Evolutionary conservation across 768 basidiomycete species (phyloP), one percentile per base, ranked within the genome.

Genomic region (Gautieria morchelliformis): DNA sequence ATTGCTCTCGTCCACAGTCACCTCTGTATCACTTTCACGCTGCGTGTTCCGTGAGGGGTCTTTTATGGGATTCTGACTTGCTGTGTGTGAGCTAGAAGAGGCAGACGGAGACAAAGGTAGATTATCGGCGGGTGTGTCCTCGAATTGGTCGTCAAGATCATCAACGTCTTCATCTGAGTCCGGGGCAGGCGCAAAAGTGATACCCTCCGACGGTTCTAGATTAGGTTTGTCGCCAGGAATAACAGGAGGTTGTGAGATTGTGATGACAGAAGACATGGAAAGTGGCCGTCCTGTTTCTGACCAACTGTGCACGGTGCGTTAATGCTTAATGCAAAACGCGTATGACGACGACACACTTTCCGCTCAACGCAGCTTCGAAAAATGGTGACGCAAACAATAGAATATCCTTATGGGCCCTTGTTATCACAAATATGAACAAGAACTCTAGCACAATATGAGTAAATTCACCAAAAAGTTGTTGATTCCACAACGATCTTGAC

Each of bases 301-400:
- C 93, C 93, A 95, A 65, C 89, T 82, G 8, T 20, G 48, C 40
- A 8, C 33, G 9, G 27, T 39, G 30, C 32, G 42, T 59, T 22
- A 59, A 37, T 12, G 17, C 53, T 52, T 15, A 39, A 14, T 30
- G 39, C 33, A 17, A 9, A 27, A 32, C 24, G 40, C 15, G 8
- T 33, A 47, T 27, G 8, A n/a, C 0, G 27, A 37, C 22, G 22
- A 64, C 70, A 59, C 60, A 72, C 71, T 64, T 64, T 27, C 93
- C 93, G 63, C 89, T 89, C 48, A 95, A 74, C 9, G 91, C 85
- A 17, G 89, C 90, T 69, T 93, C 86, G 68, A 95, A 95, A 76
- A 95, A 95, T 0, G 93, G 90, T n/a, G 91, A 93, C 4, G 92
- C 87, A 66, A 93, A 95, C 70, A 85, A 87, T 6, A 95, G 73